Base-by-base conservation (phyloP, 768 basidiomycete genomes). In the Mycena latifolia region DNA sequence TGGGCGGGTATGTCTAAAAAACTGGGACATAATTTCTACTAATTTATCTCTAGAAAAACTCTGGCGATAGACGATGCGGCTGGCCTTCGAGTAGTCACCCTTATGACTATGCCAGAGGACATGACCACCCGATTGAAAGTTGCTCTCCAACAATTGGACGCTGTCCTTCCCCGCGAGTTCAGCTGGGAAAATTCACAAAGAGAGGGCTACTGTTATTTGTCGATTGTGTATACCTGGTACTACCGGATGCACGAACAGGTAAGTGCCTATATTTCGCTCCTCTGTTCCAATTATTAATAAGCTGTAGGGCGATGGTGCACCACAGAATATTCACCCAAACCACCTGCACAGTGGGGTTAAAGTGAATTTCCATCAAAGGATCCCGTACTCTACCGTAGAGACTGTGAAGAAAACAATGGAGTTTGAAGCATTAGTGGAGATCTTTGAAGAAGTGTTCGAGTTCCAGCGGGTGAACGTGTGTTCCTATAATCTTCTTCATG, bases 211-310 rank as follows among this genome's bases (percentile, higher is more conserved):
- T 17, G 14, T 1, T 58, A 58, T 24, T 6, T n/a, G 8, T 5
- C 17, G 2, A 35, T 14, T 14, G 46, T 25, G 4, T 58, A 58
- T 37, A 58, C 57, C 2, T 58, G 46, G 46, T 58, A 58, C 20
- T 45, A 58, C 17, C 12, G 57, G n/a, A 58, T 58, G 57, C 24
- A 24, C 1, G 57, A 58, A 24, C 15, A 33, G 27, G 57, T 37
- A 12, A 27, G 45, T 35, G 3, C 11, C 31, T 18, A 22, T n/a
- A 9, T 24, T 27, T 37, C 8, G 1, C 5, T 6, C 7, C 5
- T 25, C 1, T 6, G 12, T 11, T 4, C 18, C 8, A 5, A 46
- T 31, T 29, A 33, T n/a, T n/a, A 33, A 33, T 20, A 15, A 33
- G 15, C 46, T 20, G 1, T 20, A 58, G 57, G 57, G 57, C 24